Base-by-base conservation (phyloP, 192 early-diverging fungal genomes). In the Linderina pennispora region DNA sequence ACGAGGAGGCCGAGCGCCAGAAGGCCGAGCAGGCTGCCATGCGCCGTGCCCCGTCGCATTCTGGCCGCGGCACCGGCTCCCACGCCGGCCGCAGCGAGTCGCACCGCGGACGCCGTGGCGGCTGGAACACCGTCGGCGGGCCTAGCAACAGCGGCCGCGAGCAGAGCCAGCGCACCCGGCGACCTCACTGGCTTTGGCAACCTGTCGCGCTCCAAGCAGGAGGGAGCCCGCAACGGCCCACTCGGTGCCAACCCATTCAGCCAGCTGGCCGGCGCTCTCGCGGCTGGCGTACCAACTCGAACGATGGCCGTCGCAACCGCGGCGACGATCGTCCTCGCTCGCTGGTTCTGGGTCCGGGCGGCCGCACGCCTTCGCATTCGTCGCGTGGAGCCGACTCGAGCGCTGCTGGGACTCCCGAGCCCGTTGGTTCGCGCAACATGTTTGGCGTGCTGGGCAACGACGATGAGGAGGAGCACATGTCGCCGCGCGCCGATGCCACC, bases 181-280 rank as follows among this genome's bases (percentile, higher is more conserved):
- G 88, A 94, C 46, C 48, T 91, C 32, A 71, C 80, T 17, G 72
- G 75, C 33, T 91, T 93, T 66, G 91, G 91, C 26, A 77, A 87
- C 40, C 62, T 86, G 1, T 67, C 71, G 31, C 75, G 78, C 38
- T 72, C 74, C 51, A 80, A 81, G 58, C 46, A 61, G 33, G 50
- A 62, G 25, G n/a, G n/a, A n/a, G 50, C 54, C 8, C 20, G 50
- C 13, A 48, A 69, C n/a, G 76, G 68, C 25, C 67, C 18, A 33
- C 8, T n/a, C 23, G 18, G n/a, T 13, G 18, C 45, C 38, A 73
- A 62, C 40, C 63, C 70, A 6, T 73, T 73, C 36, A 43, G 58
- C 34, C n/a, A 38, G 8, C 37, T 61, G 8, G 6, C 39, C 0
- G 83, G 28, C 79, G 45, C 75, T 82, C 23, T 51, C 66, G 55